phyloP scores from a whole-genome alignment of 176 grass and related monocot genomes.

The Phoenix dactylifera region DNA sequence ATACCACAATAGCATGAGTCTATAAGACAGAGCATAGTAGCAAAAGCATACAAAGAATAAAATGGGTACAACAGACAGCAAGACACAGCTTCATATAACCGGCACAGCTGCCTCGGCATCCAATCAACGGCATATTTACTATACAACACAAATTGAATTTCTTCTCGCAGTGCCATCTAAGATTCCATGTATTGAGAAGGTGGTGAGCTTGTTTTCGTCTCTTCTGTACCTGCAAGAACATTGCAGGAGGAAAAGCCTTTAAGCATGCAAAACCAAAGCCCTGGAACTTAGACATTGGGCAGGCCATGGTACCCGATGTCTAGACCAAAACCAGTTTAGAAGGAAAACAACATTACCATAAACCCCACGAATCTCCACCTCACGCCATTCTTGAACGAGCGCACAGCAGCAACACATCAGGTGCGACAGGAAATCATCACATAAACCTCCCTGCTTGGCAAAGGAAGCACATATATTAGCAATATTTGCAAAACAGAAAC shows the following conservation, averaged over 20 bases:
- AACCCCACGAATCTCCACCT: conserved; percentile 68
- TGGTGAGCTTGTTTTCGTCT: conserved; percentile 57
- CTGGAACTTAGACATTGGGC: background rate
- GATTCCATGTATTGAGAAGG: conserved; percentile 75
- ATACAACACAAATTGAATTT: too few relatives aligned
- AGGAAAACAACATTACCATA: conserved; percentile 31
- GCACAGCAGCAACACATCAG: conserved; percentile 93
- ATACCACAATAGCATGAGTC: too few relatives aligned
- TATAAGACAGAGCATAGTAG: too few relatives aligned
- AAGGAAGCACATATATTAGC: background rate
- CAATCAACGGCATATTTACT: too few relatives aligned
- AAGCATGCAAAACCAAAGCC: background rate
- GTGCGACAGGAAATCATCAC: conserved; percentile 92
- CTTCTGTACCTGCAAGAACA: conserved; percentile 41
- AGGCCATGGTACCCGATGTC: background rate
- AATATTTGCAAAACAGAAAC: too few relatives aligned
- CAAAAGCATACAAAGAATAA: too few relatives aligned
- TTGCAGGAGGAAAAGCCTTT: background rate
- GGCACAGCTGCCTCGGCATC: too few relatives aligned
- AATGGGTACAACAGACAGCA: too few relatives aligned
- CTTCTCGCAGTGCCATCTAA: conserved; percentile 6
- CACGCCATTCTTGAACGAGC: conserved; percentile 96
- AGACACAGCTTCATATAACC: too few relatives aligned
- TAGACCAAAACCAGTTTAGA: conserved; percentile 1
- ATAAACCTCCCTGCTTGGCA: conserved; percentile 62